These are phyloP conservation scores for Solanum microdontum DNA, from an alignment of 257 asterid genomes.

Conservation along the genomic window DNA sequence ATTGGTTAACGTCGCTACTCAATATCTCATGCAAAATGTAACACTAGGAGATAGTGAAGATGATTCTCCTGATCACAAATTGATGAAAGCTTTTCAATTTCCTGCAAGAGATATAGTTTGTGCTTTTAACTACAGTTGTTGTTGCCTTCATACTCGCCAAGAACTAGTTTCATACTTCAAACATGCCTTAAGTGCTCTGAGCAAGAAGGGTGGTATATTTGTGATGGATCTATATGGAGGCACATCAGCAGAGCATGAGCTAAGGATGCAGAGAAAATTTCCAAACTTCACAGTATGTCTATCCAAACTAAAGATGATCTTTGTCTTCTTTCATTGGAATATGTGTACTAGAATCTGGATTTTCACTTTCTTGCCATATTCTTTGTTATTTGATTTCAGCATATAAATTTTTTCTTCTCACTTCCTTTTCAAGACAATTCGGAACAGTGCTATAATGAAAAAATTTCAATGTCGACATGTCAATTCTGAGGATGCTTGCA, in stretches of 20 bases:
- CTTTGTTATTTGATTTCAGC: not conserved
- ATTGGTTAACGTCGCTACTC: conserved; percentile 37
- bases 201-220: conserved; percentile 72
- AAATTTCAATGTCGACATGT: not conserved
- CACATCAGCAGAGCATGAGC: conserved; percentile 80
- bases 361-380: not conserved
- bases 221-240: conserved; percentile 97
- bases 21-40: conserved; percentile 19
- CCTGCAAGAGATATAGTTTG: conserved; percentile 89
- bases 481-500: not conserved
- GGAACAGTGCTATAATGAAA: not conserved
- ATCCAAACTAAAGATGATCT: not conserved
- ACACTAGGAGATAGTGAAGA: conserved; percentile 27
- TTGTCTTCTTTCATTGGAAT: not conserved
- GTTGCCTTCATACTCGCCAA: conserved; percentile 82
- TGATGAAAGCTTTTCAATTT: conserved; percentile 40
- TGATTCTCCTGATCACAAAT: conserved; percentile 15
- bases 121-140: conserved; percentile 96
- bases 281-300: conserved; percentile 66
- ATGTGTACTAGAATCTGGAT: not conserved
- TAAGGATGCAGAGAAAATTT: conserved; percentile 80
- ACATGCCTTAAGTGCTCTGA: conserved; percentile 45
- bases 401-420: not conserved
- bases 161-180: conserved; percentile 77
- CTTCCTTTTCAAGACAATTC: not conserved